Evolutionary conservation across 805 yeast genomes (phyloP), one percentile per base, ranked within the genome.

Genomic region (Hanseniaspora nectarophila): DNA sequence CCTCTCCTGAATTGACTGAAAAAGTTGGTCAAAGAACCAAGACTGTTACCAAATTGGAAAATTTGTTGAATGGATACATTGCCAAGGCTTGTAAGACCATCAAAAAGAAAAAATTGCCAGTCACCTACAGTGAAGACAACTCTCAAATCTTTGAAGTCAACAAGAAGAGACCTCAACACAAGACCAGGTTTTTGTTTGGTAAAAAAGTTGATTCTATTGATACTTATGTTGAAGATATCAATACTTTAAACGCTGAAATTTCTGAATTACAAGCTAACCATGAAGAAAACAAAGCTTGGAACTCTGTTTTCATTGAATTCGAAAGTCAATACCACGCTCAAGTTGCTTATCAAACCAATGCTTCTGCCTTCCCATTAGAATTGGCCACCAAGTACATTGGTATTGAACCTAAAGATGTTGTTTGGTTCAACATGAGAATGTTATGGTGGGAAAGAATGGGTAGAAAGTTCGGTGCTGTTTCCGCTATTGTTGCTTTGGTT

Each of bases 281-380:
- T 61, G 64, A 69, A 51, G 66, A 68, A 16, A 64, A 68, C 10
- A 69, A 70, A 43, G 83, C 89, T n/a, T 79, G 86, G 71, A 86
- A 87, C 64, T 80, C 90, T 4, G 77, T 83, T 32, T 81, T 83
- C 57, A 88, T 83, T 39, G 90, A 83, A 66, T 84, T 84, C 61
- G 86, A 80, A 44, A 76, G 79, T 56, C 90, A 83, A 64, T 82
- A 81, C 64, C 69, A 72, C 56, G 90, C 90, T 6, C 90, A 84
- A 64, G 62, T 81, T 55, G 92, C 92, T 0, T 73, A 65, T 57
- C 90, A 82, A 65, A 64, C 81, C 1, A 69, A 73, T 4, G 69
- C 78, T 15, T 82, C 80, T 60, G 89, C 83, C 63, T 73, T 70
- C 43, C 87, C 92, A 0, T 64, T 82, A 56, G 73, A 77, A 57